A percentile compares a stretch with the other conserved stretches of the same genome.
phyloP scores from a whole-genome alignment of 176 grass and related monocot species.

The Calamus simplicifolius region DNA sequence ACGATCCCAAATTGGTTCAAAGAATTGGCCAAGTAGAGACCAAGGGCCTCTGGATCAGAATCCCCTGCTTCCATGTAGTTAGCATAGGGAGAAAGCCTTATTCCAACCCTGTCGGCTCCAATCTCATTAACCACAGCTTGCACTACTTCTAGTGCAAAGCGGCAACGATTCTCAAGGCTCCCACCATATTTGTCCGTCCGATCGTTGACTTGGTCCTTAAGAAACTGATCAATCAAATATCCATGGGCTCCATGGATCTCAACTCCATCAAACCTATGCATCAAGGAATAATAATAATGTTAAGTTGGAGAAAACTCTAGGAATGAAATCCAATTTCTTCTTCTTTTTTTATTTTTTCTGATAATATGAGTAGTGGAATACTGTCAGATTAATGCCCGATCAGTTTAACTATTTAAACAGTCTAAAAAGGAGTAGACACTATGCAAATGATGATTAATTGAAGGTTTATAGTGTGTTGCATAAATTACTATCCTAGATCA shows the following conservation, averaged over 20 bases:
- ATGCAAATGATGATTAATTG: no score
- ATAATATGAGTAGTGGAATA: no score
- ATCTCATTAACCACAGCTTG: conserved; percentile 56
- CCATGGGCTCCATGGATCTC: conserved; percentile 77
- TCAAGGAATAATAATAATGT: not conserved
- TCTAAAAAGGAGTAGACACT: no score
- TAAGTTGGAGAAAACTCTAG: no score
- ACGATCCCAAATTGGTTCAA: conserved; percentile 50
- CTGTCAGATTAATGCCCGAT: no score
- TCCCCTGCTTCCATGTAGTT: conserved; percentile 37
- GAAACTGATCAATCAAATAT: conserved; percentile 78
- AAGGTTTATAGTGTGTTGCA: no score
- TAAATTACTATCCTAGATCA: no score
- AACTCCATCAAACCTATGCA: conserved; percentile 72
- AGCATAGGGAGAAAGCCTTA: conserved; percentile 62
- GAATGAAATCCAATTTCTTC: no score
- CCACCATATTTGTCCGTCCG: conserved; percentile 59
- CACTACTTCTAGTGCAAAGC: conserved; percentile 57
- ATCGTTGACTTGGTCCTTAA: conserved; percentile 69
- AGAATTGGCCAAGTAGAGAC: conserved; percentile 48
- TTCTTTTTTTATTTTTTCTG: no score
- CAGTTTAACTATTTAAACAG: no score
- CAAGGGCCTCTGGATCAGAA: conserved; percentile 52
- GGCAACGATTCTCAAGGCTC: conserved; percentile 62
- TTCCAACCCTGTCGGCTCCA: conserved; percentile 61